Conservation (phyloP, 306 rosid species). For the Fragaria vesca region DNA sequence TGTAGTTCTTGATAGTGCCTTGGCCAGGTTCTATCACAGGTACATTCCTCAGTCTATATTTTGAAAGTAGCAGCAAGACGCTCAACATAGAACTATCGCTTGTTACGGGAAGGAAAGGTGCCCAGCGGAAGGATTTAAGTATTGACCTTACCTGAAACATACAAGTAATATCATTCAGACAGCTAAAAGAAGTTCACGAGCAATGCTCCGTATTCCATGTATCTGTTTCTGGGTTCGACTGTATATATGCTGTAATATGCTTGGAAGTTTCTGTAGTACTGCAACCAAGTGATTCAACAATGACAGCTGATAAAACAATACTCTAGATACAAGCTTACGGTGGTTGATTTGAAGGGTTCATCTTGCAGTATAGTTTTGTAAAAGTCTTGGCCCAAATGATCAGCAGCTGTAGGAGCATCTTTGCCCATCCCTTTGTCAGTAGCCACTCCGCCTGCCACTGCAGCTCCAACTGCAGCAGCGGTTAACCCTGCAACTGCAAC, state of each 20-base stretch:
- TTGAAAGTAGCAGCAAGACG: conserved; percentile 80
- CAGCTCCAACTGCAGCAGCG: conserved; percentile 91
- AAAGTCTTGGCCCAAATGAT: conserved; percentile 73
- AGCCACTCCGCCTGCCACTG: conserved; percentile 74
- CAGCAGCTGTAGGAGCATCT: conserved; percentile 75
- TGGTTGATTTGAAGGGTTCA: conserved; percentile 95
- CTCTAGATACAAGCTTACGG: conserved; percentile 45
- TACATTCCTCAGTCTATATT: conserved; percentile 85
- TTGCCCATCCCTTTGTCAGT: conserved; percentile 57
- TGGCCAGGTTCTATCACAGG: conserved; percentile 79
- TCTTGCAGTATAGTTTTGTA: conserved; percentile 76
- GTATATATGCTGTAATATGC: background rate
- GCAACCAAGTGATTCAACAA: background rate
- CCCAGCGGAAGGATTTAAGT: conserved; percentile 69
- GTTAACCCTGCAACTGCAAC: conserved; percentile 83
- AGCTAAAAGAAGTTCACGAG: background rate
- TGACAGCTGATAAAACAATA: background rate
- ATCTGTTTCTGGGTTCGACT: background rate
- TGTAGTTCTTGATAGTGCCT: conserved; percentile 65
- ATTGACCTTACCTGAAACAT: conserved; percentile 68
- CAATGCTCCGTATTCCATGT: background rate
- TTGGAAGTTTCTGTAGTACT: background rate
- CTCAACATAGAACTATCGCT: conserved; percentile 67
- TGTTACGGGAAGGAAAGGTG: conserved; percentile 80
- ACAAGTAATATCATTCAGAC: conserved; percentile 6